Percentiles rank a stretch among this genome's conserved stretches.
These are phyloP conservation scores for Russula dissimulans DNA, from an alignment of 768 basidiomycete species.

Conservation along the genomic window DNA sequence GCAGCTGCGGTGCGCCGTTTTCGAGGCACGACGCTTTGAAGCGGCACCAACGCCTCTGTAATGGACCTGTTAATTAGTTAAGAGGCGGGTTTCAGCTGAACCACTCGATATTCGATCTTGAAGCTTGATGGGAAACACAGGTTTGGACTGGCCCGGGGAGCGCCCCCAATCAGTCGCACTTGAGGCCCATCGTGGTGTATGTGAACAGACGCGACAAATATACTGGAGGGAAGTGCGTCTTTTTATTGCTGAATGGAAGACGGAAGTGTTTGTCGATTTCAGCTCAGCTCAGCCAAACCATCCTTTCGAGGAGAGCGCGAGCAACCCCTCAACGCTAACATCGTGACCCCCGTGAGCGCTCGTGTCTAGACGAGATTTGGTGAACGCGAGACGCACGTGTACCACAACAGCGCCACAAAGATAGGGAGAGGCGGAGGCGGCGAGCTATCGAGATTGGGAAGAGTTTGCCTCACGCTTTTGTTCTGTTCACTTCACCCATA, in stretches of 20 bases:
- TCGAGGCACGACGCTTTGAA: conserved; percentile 14
- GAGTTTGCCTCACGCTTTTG: neutral
- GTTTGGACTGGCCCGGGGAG: too few relatives aligned
- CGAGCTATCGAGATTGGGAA: neutral
- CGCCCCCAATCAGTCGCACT: too few relatives aligned
- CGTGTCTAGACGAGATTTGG: too few relatives aligned
- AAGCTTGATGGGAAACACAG: too few relatives aligned
- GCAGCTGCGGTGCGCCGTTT: conserved; percentile 14
- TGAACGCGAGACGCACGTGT: neutral
- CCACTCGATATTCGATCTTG: neutral
- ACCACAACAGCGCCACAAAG: neutral
- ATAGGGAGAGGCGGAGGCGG: neutral
- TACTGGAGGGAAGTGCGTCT: too few relatives aligned
- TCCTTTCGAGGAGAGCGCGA: neutral
- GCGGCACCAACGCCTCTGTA: conserved; percentile 14
- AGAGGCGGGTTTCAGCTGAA: neutral
- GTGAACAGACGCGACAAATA: too few relatives aligned
- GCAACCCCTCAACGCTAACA: neutral
- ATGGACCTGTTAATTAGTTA: neutral
- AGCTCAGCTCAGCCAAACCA: too few relatives aligned
- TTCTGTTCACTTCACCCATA: neutral
- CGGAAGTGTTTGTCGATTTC: too few relatives aligned
- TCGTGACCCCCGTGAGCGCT: neutral
- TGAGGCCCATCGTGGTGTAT: too few relatives aligned
- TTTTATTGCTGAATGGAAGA: too few relatives aligned